Evolutionary conservation across 1,139 yeast species (phyloP), one percentile per base, ranked within the genome.

Genomic region (Blastobotrys indianensis): DNA sequence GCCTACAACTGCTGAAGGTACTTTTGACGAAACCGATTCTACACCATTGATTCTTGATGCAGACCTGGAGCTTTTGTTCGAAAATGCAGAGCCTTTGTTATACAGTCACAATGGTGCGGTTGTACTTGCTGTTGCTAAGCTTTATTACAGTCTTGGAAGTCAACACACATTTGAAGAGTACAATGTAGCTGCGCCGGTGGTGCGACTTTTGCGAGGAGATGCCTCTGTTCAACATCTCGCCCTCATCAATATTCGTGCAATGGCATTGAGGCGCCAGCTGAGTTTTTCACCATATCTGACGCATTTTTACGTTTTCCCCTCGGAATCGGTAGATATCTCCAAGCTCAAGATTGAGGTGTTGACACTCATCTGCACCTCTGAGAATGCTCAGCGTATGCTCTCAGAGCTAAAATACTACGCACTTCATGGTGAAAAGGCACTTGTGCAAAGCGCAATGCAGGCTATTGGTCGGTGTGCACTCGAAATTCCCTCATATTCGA

Each of bases 341-440:
- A 65, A 66, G 41, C 64, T 75, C 44, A 90, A 88, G 62, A 63
- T 90, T n/a, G 73, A 73, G 42, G 77, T 87, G 23, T 64, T 90
- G 39, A 74, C 90, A 1, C 65, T 73, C 13, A 62, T 87, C 25
- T 76, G 80, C 32, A 72, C 72, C 43, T 77, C 75, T 23, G 62
- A 65, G 2, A 85, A 76, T 53, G 74, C 79, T 42, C 69, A 71
- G 37, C 51, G 57, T 2, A 74, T 86, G 12, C 66, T 84, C n/a
- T 71, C 73, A 25, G 95, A 88, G 61, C 68, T 90, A 36, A 82
- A 83, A 55, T 79, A 79, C 59, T 77, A 80, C 52, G 79, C 85
- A 0, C 64, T 72, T n/a, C 60, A 69, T 16, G 65, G 74, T 2
- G 55, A 61, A 1, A 60, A 67, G 9, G 51, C 52, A 2, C 63